Percentiles rank a stretch among this genome's conserved stretches.
phyloP scores from a whole-genome alignment of 805 yeast species.

The Candida incommunis region DNA sequence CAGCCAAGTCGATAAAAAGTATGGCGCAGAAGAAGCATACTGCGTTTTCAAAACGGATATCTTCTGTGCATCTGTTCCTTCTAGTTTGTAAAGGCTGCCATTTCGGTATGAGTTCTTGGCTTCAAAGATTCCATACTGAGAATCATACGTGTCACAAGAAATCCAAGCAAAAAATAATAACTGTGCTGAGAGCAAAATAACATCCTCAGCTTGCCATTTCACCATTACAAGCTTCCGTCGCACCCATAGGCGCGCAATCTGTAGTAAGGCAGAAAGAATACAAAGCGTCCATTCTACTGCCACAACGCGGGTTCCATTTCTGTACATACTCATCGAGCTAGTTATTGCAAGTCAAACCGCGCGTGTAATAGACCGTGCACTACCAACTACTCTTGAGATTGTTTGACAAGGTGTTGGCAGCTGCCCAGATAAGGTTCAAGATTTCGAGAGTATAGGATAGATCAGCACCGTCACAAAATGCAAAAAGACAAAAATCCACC shows the following conservation, averaged over 20 bases:
- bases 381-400: no score
- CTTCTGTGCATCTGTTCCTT: conserved; percentile 5
- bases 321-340: no score
- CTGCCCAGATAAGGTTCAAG: no score
- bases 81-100: conserved; percentile 5
- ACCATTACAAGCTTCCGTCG: conserved; percentile 10
- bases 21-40: conserved; percentile 14
- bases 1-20: conserved; percentile 14
- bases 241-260: conserved; percentile 11
- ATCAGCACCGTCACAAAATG: no score
- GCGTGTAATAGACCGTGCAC: no score
- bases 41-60: conserved; percentile 12
- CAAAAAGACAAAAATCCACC: no score
- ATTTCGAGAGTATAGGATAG: no score
- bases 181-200: conserved; percentile 12
- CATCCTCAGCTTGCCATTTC: conserved; percentile 14
- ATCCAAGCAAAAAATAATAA: conserved; percentile 13
- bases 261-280: conserved; percentile 8
- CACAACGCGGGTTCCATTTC: not conserved
- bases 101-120: conserved; percentile 4
- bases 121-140: conserved; percentile 8
- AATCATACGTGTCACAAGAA: conserved; percentile 12
- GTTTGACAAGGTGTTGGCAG: no score
- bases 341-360: no score
- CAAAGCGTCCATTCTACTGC: conserved; percentile 13